Percentiles rank a stretch among this genome's conserved stretches.
Conservation (phyloP, 345 rosid genomes). For the Pistacia atlantica region DNA sequence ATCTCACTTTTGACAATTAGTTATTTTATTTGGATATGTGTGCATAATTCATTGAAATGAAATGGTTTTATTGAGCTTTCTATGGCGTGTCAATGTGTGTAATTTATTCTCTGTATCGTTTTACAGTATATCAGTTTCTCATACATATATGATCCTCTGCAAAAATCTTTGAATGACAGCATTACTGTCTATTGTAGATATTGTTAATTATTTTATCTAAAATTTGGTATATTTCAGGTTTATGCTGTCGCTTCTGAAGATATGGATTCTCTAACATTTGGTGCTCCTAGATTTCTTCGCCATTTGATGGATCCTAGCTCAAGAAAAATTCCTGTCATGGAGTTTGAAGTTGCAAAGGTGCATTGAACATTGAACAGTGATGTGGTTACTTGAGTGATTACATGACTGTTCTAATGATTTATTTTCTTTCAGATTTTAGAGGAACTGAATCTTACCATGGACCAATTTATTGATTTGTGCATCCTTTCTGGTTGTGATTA, state of each 20-base stretch:
- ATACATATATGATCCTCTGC: neutral
- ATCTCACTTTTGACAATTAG: conserved; percentile 14
- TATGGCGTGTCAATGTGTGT: neutral
- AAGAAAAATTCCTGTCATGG: conserved; percentile 91
- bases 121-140: neutral
- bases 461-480: conserved; percentile 92
- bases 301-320: conserved; percentile 98
- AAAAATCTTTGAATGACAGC: neutral
- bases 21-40: conserved; percentile 2
- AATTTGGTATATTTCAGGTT: conserved; percentile 48
- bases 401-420: conserved; percentile 17
- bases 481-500: conserved; percentile 98
- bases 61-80: neutral
- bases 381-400: conserved; percentile 11
- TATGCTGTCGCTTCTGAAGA: conserved; percentile 99
- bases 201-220: neutral
- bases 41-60: neutral
- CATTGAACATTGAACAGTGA: conserved; percentile 2
- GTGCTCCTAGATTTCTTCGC: conserved; percentile 92
- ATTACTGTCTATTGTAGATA: neutral
- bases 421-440: conserved; percentile 65
- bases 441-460: conserved; percentile 86
- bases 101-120: neutral
- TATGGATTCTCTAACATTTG: conserved; percentile 97
- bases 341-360: conserved; percentile 88